Evolutionary conservation across 2,329 filamentous ascomycete genomes (phyloP).

Genomic region (Cytospora paraplurivora): DNA sequence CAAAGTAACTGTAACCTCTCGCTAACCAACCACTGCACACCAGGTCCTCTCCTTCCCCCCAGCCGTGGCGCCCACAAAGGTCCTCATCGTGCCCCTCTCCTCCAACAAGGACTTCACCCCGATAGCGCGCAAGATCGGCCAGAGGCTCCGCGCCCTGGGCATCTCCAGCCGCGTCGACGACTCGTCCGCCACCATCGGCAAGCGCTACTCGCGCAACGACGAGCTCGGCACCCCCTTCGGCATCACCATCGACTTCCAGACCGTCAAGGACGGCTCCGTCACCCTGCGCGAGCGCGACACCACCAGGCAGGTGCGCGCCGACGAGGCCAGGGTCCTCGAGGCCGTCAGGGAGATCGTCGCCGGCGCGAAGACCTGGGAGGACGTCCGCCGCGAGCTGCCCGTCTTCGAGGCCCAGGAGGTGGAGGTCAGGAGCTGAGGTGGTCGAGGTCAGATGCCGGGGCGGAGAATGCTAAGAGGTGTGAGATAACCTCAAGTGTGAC

Average conservation of each 20-base stretch:
- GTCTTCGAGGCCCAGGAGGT: slow-evolving; percentile 79
- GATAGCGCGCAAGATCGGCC: slow-evolving; percentile 71
- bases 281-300: slow-evolving; percentile 90
- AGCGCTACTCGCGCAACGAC: slow-evolving; percentile 92
- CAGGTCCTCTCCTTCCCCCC: slow-evolving; percentile 59
- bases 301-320: slow-evolving; percentile 85
- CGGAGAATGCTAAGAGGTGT: neutral
- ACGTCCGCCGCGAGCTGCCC: slow-evolving; percentile 77
- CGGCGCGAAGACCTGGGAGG: slow-evolving; percentile 60
- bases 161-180: slow-evolving; percentile 87
- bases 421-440: slow-evolving; percentile 39
- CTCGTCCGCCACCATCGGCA: slow-evolving; percentile 89
- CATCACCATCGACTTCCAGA: slow-evolving; percentile 95
- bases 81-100: slow-evolving; percentile 87
- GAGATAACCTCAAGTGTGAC: too few species aligned
- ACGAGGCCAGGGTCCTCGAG: slow-evolving; percentile 75
- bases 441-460: neutral
- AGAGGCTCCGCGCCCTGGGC: slow-evolving; percentile 73
- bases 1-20: slow-evolving; percentile 22
- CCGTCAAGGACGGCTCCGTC: slow-evolving; percentile 80
- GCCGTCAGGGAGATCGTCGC: slow-evolving; percentile 62
- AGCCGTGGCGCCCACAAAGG: slow-evolving; percentile 88
- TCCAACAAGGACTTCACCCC: slow-evolving; percentile 79
- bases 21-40: slow-evolving; percentile 36
- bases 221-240: slow-evolving; percentile 93